Percentiles rank a stretch among this genome's conserved stretches.
These are phyloP conservation scores for Hysterium pulicare DNA, from an alignment of 2,329 filamentous ascomycete species.

Conservation along the genomic window DNA sequence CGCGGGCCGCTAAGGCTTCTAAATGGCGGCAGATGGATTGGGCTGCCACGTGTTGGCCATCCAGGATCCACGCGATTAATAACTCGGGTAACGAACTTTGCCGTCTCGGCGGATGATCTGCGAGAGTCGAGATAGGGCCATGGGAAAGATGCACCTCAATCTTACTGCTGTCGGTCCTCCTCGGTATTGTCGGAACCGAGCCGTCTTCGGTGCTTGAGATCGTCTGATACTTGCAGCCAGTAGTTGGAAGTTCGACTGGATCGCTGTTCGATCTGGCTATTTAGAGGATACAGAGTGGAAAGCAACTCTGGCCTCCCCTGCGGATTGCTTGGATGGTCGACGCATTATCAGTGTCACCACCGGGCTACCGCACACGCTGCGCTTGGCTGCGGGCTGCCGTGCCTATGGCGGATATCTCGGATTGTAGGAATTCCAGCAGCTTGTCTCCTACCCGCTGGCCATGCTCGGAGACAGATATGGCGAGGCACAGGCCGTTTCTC, in stretches of 20 bases:
- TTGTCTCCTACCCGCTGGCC: no score
- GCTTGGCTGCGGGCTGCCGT: conserved; percentile 5
- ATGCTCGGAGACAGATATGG: no score
- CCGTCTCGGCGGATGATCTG: conserved; percentile 19
- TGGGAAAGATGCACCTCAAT: no score
- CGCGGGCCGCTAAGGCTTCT: conserved; percentile 11
- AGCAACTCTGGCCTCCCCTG: no score
- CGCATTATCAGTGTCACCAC: conserved; percentile 11
- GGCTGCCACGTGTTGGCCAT: conserved; percentile 15
- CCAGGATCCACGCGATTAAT: conserved; percentile 18
- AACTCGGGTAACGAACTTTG: conserved; percentile 19
- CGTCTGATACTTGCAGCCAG: conserved; percentile 17
- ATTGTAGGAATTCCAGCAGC: conserved; percentile 2
- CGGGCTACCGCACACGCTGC: not conserved
- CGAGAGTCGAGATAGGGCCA: conserved; percentile 9
- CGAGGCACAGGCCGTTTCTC: no score
- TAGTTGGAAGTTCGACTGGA: no score
- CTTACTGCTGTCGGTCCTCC: conserved; percentile 9
- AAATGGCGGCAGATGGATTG: conserved; percentile 8
- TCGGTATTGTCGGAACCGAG: conserved; percentile 3
- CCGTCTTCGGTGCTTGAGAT: conserved; percentile 1
- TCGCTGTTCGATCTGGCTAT: conserved; percentile 12
- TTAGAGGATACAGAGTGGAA: conserved; percentile 10
- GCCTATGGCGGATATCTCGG: conserved; percentile 14
- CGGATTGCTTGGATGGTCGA: conserved; percentile 6